Evolutionary conservation across 768 basidiomycete genomes (phyloP), one percentile per base, ranked within the genome.

Genomic region (Hygrophoropsis aurantiaca): DNA sequence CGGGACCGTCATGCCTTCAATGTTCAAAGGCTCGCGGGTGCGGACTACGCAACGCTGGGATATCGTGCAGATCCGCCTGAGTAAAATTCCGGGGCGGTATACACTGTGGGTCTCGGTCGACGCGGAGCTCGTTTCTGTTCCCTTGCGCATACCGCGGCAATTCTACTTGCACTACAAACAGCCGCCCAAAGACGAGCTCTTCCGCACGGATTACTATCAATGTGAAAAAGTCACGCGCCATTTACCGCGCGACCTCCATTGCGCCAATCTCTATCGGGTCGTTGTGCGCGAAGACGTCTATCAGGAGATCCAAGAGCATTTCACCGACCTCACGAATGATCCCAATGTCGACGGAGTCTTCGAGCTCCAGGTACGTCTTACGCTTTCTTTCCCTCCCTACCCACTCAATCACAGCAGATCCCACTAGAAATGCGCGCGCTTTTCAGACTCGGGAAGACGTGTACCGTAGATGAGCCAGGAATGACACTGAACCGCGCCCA

Each of bases 261-360:
- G 85, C 54, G 74, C 74, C 43, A 84, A 97, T 64, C 74, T 99
- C 1, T 95, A 90, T 72, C 87, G 84, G 56, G 72, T 98, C 21
- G 71, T 79, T 10, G 90, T 94, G 19, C 79, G 85, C 25, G 97
- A 98, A 61, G 85, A 87, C 5, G 69, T 85, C 13, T 99, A 89
- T 66, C 74, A 86, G 24, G 82, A 88, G 24, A 89, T 86, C 24
- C 86, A 91, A 56, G 87, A 91, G 46, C 91, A 97, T 62, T 97
- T 98, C 60, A 85, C 92, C 15, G 86, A 94, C 61, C 74, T 98
- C 41, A 90, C 82, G 49, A 97, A 97, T 59, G 90, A 94, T 58
- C 90, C 94, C 0, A 92, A 90, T 59, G 91, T 97, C 8, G 93
- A 97, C 56, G 93, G 92, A 1, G 88, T 97, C 3, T 99, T 86